Conservation (phyloP, 1,139 yeast genomes). For the Sugiyamaella japonica region DNA sequence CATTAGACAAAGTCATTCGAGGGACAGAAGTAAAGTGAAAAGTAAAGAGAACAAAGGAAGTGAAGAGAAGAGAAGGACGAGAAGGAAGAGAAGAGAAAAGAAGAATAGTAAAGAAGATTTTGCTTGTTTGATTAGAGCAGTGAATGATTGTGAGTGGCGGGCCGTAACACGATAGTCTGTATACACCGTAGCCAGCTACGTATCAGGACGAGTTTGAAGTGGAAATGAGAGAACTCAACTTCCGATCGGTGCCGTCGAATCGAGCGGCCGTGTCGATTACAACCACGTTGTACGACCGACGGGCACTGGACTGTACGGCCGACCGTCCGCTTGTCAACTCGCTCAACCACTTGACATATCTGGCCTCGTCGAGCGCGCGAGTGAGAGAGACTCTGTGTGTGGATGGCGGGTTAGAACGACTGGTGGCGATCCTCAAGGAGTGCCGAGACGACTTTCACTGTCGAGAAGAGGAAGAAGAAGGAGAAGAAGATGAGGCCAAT, state of each 20-base stretch:
- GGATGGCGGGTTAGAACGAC: slow-evolving; percentile 91
- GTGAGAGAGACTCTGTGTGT: slow-evolving; percentile 84
- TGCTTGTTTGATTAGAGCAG: too few species aligned
- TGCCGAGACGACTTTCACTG: slow-evolving; percentile 47
- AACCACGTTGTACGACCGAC: slow-evolving; percentile 81
- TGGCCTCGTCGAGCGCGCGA: slow-evolving; percentile 82
- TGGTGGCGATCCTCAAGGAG: slow-evolving; percentile 81
- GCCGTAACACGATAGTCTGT: too few species aligned
- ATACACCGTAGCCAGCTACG: too few species aligned
- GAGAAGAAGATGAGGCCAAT: too few species aligned
- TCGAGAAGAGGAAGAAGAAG: slow-evolving; percentile 13
- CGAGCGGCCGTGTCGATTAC: slow-evolving; percentile 90
- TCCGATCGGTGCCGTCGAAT: slow-evolving; percentile 73
- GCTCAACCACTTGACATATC: slow-evolving; percentile 80
- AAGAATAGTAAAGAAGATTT: too few species aligned
- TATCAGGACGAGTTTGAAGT: too few species aligned
- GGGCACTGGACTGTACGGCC: slow-evolving; percentile 89
- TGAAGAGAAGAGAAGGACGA: background rate
- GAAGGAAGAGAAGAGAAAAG: too few species aligned
- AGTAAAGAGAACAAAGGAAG: too few species aligned
- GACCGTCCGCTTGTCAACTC: slow-evolving; percentile 91
- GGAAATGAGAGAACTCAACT: slow-evolving; percentile 86
- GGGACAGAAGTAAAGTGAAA: background rate
- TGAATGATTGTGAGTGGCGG: too few species aligned
- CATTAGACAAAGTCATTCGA: too few species aligned